phyloP scores from a whole-genome alignment of 2,329 filamentous ascomycete species.

The Myotisia sp. region DNA sequence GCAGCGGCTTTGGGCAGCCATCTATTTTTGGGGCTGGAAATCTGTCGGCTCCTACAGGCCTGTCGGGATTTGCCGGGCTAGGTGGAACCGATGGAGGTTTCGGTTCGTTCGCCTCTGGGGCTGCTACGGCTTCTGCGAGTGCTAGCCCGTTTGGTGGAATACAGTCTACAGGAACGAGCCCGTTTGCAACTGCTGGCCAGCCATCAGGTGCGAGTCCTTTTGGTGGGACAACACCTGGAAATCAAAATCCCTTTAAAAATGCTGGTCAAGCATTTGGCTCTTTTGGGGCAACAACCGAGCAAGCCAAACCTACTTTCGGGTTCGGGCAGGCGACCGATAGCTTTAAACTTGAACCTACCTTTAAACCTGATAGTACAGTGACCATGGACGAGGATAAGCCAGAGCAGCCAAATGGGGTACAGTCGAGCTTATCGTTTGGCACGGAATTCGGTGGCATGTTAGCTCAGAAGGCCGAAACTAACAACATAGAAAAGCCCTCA shows the following conservation, averaged over 20 bases:
- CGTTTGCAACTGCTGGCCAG: constrained; percentile 9
- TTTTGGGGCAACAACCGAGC: constrained; percentile 17
- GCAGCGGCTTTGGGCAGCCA: background rate
- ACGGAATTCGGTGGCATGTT: constrained; percentile 29
- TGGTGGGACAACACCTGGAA: constrained; percentile 12
- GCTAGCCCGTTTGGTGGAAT: constrained; percentile 4
- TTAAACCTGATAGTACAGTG: constrained; percentile 30
- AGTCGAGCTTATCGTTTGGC: constrained; percentile 29
- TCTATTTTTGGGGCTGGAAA: too few relatives aligned
- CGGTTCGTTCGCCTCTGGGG: constrained; percentile 6
- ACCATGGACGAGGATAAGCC: constrained; percentile 28
- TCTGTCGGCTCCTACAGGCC: constrained; percentile 17
- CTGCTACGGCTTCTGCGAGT: constrained; percentile 5
- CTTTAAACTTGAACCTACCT: constrained; percentile 33
- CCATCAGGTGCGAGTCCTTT: constrained; percentile 16
- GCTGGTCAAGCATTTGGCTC: constrained; percentile 18
- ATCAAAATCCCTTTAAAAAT: constrained; percentile 19
- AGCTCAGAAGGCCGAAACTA: constrained; percentile 8
- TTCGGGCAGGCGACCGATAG: constrained; percentile 19
- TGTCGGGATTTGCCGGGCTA: constrained; percentile 16
- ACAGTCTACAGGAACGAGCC: constrained; percentile 5
- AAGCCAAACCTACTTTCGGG: constrained; percentile 14
- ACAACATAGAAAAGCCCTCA: constrained; percentile 9
- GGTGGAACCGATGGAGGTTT: too few relatives aligned
- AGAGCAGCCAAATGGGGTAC: constrained; percentile 19